phyloP scores from a whole-genome alignment of 1,139 yeast species.

The Saccharomycopsis hybrid region DNA sequence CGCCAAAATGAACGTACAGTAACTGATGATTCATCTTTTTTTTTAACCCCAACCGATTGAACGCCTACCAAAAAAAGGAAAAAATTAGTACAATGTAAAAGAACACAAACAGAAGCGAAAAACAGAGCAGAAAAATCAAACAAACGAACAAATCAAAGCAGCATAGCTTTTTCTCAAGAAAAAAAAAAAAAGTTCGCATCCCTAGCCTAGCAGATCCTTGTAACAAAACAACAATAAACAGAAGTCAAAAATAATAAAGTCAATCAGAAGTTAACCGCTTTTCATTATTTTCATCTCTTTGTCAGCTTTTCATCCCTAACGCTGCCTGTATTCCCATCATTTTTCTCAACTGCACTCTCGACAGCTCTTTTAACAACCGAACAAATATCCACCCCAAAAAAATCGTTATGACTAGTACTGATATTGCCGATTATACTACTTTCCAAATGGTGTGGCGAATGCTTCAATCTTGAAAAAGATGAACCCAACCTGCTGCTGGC shows the following conservation, averaged over 20 bases:
- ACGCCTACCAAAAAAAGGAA: background rate
- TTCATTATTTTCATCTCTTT: background rate
- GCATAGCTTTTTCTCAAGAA: background rate
- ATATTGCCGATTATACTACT: slow-evolving; percentile 25
- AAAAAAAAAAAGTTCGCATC: background rate
- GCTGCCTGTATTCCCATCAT: too few species aligned
- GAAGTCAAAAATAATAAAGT: background rate
- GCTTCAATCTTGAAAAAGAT: slow-evolving; percentile 3
- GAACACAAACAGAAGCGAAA: background rate
- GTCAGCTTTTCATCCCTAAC: too few species aligned
- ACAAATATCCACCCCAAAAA: slow-evolving; percentile 52
- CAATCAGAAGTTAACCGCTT: background rate
- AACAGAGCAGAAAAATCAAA: background rate
- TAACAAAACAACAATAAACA: background rate
- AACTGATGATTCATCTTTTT: too few species aligned
- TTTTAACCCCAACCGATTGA: too few species aligned
- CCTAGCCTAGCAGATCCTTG: background rate
- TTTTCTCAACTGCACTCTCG: slow-evolving; percentile 26
- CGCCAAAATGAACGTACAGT: too few species aligned
- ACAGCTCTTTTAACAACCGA: slow-evolving; percentile 52
- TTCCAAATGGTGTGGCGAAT: slow-evolving; percentile 15
- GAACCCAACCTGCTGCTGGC: slow-evolving; percentile 18
- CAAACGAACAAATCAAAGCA: background rate
- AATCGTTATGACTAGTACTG: slow-evolving; percentile 28
- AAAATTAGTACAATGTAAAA: background rate